phyloP scores from a whole-genome alignment of 176 grass and related monocot genomes.

The Triticum timopheevii region DNA sequence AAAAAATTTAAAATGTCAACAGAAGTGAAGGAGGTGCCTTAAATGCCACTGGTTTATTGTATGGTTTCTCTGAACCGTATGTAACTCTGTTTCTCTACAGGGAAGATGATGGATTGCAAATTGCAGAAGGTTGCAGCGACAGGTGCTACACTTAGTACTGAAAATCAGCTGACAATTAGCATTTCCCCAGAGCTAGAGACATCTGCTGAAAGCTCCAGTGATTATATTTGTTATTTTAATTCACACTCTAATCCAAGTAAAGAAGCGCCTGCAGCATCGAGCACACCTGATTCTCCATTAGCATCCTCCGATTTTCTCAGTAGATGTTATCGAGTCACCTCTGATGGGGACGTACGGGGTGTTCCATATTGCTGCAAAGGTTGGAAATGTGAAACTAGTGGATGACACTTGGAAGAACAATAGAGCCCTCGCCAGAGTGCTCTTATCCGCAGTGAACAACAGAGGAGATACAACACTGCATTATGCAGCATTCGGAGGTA shows the following conservation, averaged over 20 bases:
- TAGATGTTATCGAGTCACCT: not conserved
- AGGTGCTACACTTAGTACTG: too few relatives aligned
- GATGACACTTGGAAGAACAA: rapidly evolving
- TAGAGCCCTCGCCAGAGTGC: rapidly evolving
- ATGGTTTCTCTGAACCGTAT: too few relatives aligned
- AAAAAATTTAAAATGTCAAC: too few relatives aligned
- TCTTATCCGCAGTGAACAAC: not conserved
- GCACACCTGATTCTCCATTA: not conserved
- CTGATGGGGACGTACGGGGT: not conserved
- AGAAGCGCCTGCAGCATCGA: not conserved
- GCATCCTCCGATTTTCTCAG: not conserved
- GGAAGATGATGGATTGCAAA: too few relatives aligned
- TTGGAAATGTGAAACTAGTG: too few relatives aligned
- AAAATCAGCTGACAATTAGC: too few relatives aligned
- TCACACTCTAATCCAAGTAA: not conserved
- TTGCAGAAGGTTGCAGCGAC: too few relatives aligned
- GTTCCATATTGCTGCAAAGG: not conserved
- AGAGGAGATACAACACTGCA: not conserved
- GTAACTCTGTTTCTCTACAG: too few relatives aligned
- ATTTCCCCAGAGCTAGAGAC: too few relatives aligned
- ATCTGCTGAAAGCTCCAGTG: too few relatives aligned
- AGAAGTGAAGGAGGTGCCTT: too few relatives aligned
- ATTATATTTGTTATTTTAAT: not conserved
- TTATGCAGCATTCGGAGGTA: not conserved
- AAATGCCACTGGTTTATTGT: too few relatives aligned